Percentiles rank a stretch among this genome's conserved stretches.
Evolutionary conservation across 768 basidiomycete genomes (phyloP).

Genomic region (Amanita molliuscula): DNA sequence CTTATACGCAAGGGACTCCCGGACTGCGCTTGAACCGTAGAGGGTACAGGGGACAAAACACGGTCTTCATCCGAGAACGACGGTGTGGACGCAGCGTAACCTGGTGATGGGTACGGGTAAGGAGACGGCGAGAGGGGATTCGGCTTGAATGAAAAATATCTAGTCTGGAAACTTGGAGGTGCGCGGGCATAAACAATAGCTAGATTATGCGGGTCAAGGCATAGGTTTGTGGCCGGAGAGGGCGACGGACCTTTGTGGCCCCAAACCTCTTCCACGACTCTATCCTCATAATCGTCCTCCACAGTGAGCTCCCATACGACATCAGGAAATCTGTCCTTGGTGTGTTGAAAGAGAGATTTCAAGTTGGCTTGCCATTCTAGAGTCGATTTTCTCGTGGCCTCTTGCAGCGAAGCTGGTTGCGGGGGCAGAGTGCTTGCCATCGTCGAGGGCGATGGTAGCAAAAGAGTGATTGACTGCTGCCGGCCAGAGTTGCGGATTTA

Average conservation of each 20-base stretch:
- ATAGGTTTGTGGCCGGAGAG: not conserved
- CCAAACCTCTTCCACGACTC: conserved; percentile 58
- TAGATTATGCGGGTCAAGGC: conserved; percentile 16
- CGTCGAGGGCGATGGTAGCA: conserved; percentile 2
- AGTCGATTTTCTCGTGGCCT: conserved; percentile 62
- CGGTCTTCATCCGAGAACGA: conserved; percentile 43
- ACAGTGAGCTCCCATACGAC: conserved; percentile 77
- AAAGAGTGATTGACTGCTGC: not conserved
- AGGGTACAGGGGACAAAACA: conserved; percentile 36
- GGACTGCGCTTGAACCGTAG: conserved; percentile 25
- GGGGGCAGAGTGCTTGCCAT: not conserved
- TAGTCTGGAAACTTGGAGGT: conserved; percentile 81
- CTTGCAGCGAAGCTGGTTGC: conserved; percentile 42
- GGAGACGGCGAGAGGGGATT: conserved; percentile 47
- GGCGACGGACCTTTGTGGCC: conserved; percentile 80
- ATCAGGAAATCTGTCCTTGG: conserved; percentile 93
- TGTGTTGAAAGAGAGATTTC: conserved; percentile 60
- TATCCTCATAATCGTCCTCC: conserved; percentile 39
- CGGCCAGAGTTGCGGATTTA: conserved; percentile 7
- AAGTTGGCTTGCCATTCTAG: conserved; percentile 76
- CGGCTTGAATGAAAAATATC: conserved; percentile 76
- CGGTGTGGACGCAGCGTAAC: conserved; percentile 46
- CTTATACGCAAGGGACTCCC: conserved; percentile 49
- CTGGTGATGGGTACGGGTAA: conserved; percentile 30
- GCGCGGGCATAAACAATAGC: conserved; percentile 94